Conservation (phyloP, 2,329 filamentous ascomycete species). For the Epichloe sibirici region DNA sequence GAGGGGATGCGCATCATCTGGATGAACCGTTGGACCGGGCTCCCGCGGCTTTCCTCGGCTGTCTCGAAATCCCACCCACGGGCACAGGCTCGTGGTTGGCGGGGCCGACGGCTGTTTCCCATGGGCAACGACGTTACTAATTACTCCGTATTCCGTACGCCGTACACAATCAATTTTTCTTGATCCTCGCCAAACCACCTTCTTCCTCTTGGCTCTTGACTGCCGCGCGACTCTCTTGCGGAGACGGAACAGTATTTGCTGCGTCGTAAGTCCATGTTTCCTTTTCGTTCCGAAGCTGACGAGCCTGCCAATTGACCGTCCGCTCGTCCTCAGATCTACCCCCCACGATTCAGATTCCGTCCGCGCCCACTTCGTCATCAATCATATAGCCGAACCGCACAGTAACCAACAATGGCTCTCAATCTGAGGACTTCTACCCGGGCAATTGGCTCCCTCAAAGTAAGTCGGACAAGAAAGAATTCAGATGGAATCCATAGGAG, state of each 20-base stretch:
- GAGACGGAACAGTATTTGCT: background rate
- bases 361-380: slow-evolving; percentile 2
- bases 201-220: background rate
- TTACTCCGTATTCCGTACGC: no score
- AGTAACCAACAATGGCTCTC: slow-evolving; percentile 43
- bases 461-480: slow-evolving; percentile 24
- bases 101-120: background rate
- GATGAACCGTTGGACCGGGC: slow-evolving; percentile 12
- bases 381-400: slow-evolving; percentile 3
- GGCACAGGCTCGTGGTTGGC: background rate
- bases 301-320: slow-evolving; percentile 1
- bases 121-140: no score
- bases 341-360: slow-evolving; percentile 1
- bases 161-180: background rate
- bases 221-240: background rate
- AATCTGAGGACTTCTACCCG: slow-evolving; percentile 48
- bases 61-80: slow-evolving; percentile 6
- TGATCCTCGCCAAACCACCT: background rate
- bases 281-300: background rate
- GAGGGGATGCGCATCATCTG: slow-evolving; percentile 3
- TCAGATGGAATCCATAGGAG: no score
- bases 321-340: slow-evolving; percentile 1
- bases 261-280: background rate
- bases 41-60: slow-evolving; percentile 24
- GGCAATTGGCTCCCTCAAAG: slow-evolving; percentile 52